Percentiles rank a stretch among this genome's conserved stretches.
These are phyloP conservation scores for Linaria vulgaris DNA, from an alignment of 257 asterid genomes.

Conservation along the genomic window DNA sequence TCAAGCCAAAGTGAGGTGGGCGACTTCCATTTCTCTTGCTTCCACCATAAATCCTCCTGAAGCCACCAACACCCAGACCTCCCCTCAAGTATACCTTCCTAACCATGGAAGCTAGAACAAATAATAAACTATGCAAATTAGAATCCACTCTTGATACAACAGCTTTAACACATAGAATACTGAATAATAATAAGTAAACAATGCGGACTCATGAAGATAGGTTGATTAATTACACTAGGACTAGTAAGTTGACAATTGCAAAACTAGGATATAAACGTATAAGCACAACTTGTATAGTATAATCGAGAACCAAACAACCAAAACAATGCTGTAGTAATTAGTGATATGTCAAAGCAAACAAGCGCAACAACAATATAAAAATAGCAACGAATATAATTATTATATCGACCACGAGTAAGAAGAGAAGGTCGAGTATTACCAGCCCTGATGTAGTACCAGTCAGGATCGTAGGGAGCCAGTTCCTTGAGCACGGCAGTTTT, in stretches of 20 bases:
- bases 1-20: constrained; percentile 84
- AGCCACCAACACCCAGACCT: constrained; percentile 89
- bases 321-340: not conserved
- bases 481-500: constrained; percentile 85
- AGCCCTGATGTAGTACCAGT: constrained; percentile 96
- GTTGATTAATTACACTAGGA: too few relatives aligned
- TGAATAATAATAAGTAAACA: too few relatives aligned
- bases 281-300: too few relatives aligned
- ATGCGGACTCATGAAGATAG: too few relatives aligned
- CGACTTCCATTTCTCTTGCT: constrained; percentile 95
- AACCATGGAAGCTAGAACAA: constrained; percentile 83
- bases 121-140: not conserved
- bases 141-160: too few relatives aligned
- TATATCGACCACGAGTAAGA: not conserved
- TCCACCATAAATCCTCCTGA: constrained; percentile 89
- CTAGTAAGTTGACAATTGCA: too few relatives aligned
- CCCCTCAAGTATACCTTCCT: constrained; percentile 89
- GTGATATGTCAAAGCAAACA: not conserved
- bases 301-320: too few relatives aligned
- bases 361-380: not conserved
- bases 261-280: too few relatives aligned
- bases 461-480: constrained; percentile 93
- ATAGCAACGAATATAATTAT: not conserved
- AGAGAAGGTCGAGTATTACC: constrained; percentile 38
- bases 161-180: too few relatives aligned